Conservation (phyloP, 306 rosid genomes). For the Biancaea sappan region DNA sequence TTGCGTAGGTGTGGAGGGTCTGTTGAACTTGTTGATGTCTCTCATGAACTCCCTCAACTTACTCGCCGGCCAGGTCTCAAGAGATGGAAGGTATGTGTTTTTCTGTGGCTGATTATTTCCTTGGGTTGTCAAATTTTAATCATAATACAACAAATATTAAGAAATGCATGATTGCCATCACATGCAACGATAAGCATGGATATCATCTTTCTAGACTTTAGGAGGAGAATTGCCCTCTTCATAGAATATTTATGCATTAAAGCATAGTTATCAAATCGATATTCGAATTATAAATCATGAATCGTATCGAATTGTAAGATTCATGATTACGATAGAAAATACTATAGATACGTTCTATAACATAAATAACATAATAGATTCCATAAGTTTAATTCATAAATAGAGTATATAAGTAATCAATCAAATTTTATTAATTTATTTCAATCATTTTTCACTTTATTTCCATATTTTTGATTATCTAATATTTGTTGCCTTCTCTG, state of each 20-base stretch:
- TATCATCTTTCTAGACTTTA: not conserved
- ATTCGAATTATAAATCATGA: too few species aligned
- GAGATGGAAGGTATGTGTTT: conserved; percentile 80
- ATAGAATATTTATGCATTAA: not conserved
- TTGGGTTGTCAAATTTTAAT: conserved; percentile 15
- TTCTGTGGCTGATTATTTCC: conserved; percentile 1
- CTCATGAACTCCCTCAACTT: conserved; percentile 89
- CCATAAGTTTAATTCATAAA: too few species aligned
- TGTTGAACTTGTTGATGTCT: conserved; percentile 85
- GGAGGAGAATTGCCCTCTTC: not conserved
- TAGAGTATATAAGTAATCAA: too few species aligned
- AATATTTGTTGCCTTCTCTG: too few species aligned
- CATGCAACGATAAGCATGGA: conserved; percentile 4
- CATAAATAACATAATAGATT: too few species aligned
- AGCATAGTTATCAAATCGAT: too few species aligned
- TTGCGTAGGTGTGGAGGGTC: conserved; percentile 80
- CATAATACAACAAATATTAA: not conserved
- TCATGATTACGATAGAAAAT: too few species aligned
- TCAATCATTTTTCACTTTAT: too few species aligned
- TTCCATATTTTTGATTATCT: too few species aligned
- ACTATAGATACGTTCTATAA: too few species aligned
- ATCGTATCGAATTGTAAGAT: too few species aligned
- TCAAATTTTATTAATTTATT: too few species aligned
- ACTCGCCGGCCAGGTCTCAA: conserved; percentile 82
- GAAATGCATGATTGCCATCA: not conserved